These are phyloP conservation scores for Jackrogersella minutella DNA, from an alignment of 495 filamentous ascomycete genomes.

Conservation along the genomic window DNA sequence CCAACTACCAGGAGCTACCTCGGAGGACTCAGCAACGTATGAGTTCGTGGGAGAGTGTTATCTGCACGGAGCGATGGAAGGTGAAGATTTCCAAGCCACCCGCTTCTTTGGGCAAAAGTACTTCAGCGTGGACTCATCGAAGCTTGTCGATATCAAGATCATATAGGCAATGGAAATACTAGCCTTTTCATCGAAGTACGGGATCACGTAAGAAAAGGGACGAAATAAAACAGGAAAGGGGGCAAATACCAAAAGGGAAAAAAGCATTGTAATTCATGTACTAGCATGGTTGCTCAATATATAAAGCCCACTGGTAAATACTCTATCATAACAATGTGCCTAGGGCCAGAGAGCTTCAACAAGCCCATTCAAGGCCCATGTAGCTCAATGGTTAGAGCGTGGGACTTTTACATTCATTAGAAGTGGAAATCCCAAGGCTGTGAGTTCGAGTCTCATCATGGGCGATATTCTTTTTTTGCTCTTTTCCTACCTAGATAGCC, in stretches of 20 bases:
- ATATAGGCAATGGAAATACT: neutral
- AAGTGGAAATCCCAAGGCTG: slow-evolving; percentile 19
- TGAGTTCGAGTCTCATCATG: slow-evolving; percentile 27
- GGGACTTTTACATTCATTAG: slow-evolving; percentile 5
- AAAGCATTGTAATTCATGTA: too few species aligned
- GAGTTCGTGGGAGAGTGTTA: slow-evolving; percentile 38
- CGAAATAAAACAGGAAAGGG: neutral
- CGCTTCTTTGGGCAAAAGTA: slow-evolving; percentile 1
- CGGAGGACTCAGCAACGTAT: slow-evolving; percentile 26
- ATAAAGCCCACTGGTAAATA: neutral
- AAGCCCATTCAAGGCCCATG: neutral
- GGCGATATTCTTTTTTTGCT: slow-evolving; percentile 7
- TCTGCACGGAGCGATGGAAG: slow-evolving; percentile 38
- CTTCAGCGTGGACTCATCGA: slow-evolving; percentile 17
- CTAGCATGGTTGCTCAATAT: neutral
- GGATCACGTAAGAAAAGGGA: too few species aligned
- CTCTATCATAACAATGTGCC: neutral
- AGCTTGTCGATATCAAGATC: slow-evolving; percentile 32
- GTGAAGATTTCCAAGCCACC: slow-evolving; percentile 27
- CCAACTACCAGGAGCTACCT: neutral
- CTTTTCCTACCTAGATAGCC: neutral
- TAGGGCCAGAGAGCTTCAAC: too few species aligned
- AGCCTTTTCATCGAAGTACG: too few species aligned
- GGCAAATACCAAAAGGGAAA: neutral
- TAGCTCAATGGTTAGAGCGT: slow-evolving; percentile 34